Base-by-base conservation (phyloP, 169 alveolate species). In the Plasmodium malariae region DNA sequence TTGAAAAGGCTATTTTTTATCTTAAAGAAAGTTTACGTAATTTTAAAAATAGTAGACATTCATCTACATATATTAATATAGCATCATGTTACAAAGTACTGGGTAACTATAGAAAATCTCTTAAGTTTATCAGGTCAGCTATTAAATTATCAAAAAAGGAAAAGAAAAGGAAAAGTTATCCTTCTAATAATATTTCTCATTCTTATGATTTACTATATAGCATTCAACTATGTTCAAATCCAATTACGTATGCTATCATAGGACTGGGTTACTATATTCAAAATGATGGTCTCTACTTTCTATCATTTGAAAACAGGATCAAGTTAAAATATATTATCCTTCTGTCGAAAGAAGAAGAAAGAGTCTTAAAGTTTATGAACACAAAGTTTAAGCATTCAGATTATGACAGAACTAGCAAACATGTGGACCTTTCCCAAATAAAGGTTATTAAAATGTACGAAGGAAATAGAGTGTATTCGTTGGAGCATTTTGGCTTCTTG, bases 11-110 rank as follows among this genome's bases (percentile, higher is more conserved):
- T 14, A 65, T 93, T 59, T 78, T 80, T 57, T 93, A 91, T 51
- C 74, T 93, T 60, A 74, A 93, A 91, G 95, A 91, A 67, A 89
- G 93, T 37, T 45, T 83, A 59, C 59, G 91, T 11, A 83, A 83
- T 21, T 83, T 83, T 68, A 67, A 83, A 17, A 12, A 83, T 7
- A 49, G 49, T 28, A 37, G 86, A n/a, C 91, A 83, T 59, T 83
- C 91, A 14, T 83, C 91, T 1, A 83, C 91, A 30, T 83, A 83
- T 28, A 83, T 83, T 68, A 83, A 83, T 72, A 83, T 83, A 32
- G 91, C 91, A 6, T 83, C 91, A 19, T 83, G 91, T 32, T 83
- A 83, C 32, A 83, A 83, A 48, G 60, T 83, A 0, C 30, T 83
- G 14, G 37, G 91, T n/a, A 83, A 83, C 43, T 83, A 83, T 83